phyloP scores from a whole-genome alignment of 2,329 filamentous ascomycete genomes.

The Camillea tinctor region DNA sequence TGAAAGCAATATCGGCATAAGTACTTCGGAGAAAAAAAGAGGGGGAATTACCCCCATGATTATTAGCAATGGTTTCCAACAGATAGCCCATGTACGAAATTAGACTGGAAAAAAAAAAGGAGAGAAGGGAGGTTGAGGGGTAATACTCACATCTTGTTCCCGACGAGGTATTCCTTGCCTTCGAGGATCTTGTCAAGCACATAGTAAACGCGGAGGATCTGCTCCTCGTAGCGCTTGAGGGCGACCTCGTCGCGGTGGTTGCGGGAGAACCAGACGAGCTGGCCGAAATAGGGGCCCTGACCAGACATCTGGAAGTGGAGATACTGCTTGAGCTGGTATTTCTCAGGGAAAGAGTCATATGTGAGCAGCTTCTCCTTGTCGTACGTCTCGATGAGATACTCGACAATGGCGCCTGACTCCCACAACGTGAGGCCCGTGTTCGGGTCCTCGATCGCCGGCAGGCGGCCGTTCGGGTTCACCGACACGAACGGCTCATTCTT shows the following conservation, averaged over 20 bases:
- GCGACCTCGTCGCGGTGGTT: conserved; percentile 42
- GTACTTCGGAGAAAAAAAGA: neutral
- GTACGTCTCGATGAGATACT: conserved; percentile 29
- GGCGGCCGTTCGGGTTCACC: conserved; percentile 21
- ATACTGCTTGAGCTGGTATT: conserved; percentile 42
- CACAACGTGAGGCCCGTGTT: conserved; percentile 20
- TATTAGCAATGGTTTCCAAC: neutral
- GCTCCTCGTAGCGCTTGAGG: conserved; percentile 42
- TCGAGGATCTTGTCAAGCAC: conserved; percentile 41
- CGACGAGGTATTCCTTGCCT: neutral
- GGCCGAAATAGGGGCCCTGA: conserved; percentile 50
- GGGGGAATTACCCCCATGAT: neutral
- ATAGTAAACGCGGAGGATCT: conserved; percentile 42
- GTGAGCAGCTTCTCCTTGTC: conserved; percentile 39
- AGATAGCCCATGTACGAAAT: neutral
- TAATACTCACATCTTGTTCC: neutral
- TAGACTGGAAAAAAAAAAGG: no score
- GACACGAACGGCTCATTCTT: conserved; percentile 13
- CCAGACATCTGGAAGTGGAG: conserved; percentile 44
- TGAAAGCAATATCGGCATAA: neutral
- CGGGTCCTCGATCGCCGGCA: conserved; percentile 21
- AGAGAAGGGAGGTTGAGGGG: no score
- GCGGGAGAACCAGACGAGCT: conserved; percentile 41
- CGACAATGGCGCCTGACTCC: conserved; percentile 24
- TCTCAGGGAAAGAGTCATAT: conserved; percentile 32